Evolutionary conservation across 208 protist genomes (phyloP).

Genomic region (Trichomonas vaginalis): DNA sequence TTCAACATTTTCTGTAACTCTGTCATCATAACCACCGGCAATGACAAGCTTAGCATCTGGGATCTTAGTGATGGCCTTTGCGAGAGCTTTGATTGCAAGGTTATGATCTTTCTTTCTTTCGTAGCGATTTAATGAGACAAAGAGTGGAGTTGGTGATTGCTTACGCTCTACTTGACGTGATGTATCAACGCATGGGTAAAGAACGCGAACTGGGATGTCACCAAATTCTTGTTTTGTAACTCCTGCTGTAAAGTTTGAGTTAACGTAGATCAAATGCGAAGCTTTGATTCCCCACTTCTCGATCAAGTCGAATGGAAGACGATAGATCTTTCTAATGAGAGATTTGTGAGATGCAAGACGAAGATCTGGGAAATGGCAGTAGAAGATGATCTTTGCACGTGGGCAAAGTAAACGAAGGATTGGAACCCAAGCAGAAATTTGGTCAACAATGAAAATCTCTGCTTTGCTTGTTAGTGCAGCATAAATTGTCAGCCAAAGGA

Average conservation of each 20-base stretch:
- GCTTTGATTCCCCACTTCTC: background rate
- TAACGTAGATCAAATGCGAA: background rate
- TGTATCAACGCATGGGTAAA: constrained; percentile 13
- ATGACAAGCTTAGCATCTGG: constrained; percentile 33
- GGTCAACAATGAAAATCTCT: constrained; percentile 68
- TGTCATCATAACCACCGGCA: constrained; percentile 51
- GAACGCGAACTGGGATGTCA: background rate
- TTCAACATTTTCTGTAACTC: constrained; percentile 44
- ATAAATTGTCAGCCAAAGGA: constrained; percentile 50
- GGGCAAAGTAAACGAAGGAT: constrained; percentile 52
- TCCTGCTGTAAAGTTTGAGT: constrained; percentile 14
- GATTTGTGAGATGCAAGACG: constrained; percentile 39
- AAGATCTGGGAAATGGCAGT: constrained; percentile 91
- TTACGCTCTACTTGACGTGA: background rate
- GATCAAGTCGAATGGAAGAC: constrained; percentile 33
- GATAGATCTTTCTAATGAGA: constrained; percentile 44
- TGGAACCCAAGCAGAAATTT: constrained; percentile 58
- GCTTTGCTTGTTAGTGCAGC: constrained; percentile 29
- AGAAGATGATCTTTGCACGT: constrained; percentile 72
- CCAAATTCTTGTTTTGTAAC: background rate
- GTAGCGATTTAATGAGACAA: background rate
- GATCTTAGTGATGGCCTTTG: background rate
- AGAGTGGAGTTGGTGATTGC: background rate
- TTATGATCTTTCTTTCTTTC: background rate
- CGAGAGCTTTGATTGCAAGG: background rate